These are phyloP conservation scores for Pichia norvegensis DNA, from an alignment of 1,139 yeast genomes.

Conservation along the genomic window DNA sequence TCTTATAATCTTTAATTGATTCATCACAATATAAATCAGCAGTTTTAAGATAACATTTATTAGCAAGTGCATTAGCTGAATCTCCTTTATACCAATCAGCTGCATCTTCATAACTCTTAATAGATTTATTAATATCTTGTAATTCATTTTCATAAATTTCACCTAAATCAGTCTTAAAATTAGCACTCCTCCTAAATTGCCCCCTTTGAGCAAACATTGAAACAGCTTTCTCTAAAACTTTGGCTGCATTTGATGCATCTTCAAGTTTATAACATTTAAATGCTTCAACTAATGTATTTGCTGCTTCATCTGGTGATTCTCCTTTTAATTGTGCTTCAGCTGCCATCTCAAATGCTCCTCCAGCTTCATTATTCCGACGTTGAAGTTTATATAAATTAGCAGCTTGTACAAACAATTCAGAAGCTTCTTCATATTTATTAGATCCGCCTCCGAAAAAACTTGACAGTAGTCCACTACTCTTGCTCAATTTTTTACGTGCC, in stretches of 20 bases:
- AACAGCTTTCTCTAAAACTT: conserved; percentile 68
- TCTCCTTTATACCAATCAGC: conserved; percentile 95
- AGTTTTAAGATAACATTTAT: conserved; percentile 79
- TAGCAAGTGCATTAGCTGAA: conserved; percentile 86
- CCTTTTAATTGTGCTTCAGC: conserved; percentile 72
- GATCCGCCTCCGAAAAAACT: conserved; percentile 65
- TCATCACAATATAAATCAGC: conserved; percentile 83
- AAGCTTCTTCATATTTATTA: conserved; percentile 78
- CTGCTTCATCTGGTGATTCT: conserved; percentile 82
- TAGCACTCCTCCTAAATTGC: conserved; percentile 93
- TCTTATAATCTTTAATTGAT: conserved; percentile 49
- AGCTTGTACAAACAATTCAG: conserved; percentile 83
- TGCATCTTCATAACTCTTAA: conserved; percentile 78
- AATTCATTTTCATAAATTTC: conserved; percentile 72
- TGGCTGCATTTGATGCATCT: conserved; percentile 70
- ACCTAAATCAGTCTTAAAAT: conserved; percentile 85
- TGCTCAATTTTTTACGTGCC: conserved; percentile 65
- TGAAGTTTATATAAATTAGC: conserved; percentile 77
- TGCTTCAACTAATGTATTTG: conserved; percentile 84
- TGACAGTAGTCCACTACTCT: conserved; percentile 63
- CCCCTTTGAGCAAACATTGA: conserved; percentile 82
- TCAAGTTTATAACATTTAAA: conserved; percentile 76
- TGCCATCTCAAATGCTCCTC: conserved; percentile 77
- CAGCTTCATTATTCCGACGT: conserved; percentile 64
- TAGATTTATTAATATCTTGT: conserved; percentile 60